Evolutionary conservation across 164 flowering plant genomes (phyloP), one percentile per base, ranked within the genome.

Genomic region (Pachysandra terminalis): DNA sequence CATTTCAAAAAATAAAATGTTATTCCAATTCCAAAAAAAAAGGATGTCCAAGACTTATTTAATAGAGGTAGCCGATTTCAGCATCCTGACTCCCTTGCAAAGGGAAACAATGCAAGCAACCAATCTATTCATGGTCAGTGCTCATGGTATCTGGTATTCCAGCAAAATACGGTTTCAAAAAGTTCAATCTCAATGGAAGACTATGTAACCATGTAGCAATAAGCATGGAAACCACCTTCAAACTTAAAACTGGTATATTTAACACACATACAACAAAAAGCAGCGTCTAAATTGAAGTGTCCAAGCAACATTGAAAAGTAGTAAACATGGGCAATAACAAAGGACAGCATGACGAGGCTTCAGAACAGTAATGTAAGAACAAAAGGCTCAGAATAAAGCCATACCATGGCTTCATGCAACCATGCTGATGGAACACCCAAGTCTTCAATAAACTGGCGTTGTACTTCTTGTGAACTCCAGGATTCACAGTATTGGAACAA

Each of bases 331-430:
- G 5, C n/a, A n/a, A 32, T 32, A 7, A 32, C 7, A 7, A 63
- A 55, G 17, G 24, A 64, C 25, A 41, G 54, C 9, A 54, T 45
- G n/a, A 58, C 66, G 48, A 35, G 17, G 51, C 37, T 32, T 32
- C 37, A 32, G 37, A 32, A 32, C 37, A 32, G 37, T 32, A 32
- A 7, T 32, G 7, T 32, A 32, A 32, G 5, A 32, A 32, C 3
- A n/a, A 32, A 32, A 32, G 7, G 37, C 37, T 32, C 7, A 3
- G 37, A 32, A 32, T 32, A 32, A 3, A 3, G 3, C 37, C 82
- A 59, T 85, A 96, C 99, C 96, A 89, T 74, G 59, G 99, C 98
- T 73, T 96, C 99, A 73, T 93, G 90, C 80, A 93, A 72, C 99
- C 99, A 96, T 67, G 74, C 81, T 21, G 71, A 78, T 28, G 99